A percentile compares a stretch with the other conserved stretches of the same genome.
Conservation (phyloP, 75 land plant species). For the Picea sitchensis region DNA sequence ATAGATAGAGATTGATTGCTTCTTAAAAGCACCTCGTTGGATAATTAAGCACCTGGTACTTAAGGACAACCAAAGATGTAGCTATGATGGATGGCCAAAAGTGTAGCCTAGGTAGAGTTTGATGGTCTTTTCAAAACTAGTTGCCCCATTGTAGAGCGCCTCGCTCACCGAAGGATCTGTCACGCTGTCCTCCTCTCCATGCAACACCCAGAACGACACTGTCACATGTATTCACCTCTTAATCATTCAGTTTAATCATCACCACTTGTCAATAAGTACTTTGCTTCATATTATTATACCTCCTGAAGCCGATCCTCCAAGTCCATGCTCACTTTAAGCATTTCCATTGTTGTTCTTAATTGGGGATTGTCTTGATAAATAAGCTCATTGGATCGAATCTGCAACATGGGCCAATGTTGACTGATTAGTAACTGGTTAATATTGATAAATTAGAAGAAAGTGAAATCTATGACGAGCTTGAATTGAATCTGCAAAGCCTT, state of each 20-base stretch:
- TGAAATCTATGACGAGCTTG: too few relatives aligned
- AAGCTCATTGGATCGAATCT: constrained; percentile 78
- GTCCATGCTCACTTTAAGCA: constrained; percentile 75
- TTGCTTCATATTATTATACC: constrained; percentile 21
- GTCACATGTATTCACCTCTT: constrained; percentile 36
- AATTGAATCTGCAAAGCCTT: too few relatives aligned
- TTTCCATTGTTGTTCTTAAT: constrained; percentile 82
- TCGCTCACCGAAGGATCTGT: constrained; percentile 82
- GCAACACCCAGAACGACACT: constrained; percentile 75
- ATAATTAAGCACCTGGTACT: too few relatives aligned
- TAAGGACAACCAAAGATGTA: too few relatives aligned
- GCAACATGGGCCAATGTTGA: background rate
- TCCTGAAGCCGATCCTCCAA: constrained; percentile 58
- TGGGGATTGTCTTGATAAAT: constrained; percentile 84
- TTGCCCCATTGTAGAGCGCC: constrained; percentile 56
- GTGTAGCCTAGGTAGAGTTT: constrained; percentile 44
- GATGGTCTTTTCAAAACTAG: constrained; percentile 64
- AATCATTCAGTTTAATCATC: background rate
- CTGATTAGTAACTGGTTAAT: too few relatives aligned
- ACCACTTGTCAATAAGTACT: background rate
- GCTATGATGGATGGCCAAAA: too few relatives aligned
- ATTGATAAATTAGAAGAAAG: too few relatives aligned
- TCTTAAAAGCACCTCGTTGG: too few relatives aligned
- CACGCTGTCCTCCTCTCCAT: constrained; percentile 74
- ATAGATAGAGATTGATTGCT: too few relatives aligned